Base-by-base conservation (phyloP, 2,329 filamentous ascomycete genomes). In the Ophiostoma himal-ulmi region DNA sequence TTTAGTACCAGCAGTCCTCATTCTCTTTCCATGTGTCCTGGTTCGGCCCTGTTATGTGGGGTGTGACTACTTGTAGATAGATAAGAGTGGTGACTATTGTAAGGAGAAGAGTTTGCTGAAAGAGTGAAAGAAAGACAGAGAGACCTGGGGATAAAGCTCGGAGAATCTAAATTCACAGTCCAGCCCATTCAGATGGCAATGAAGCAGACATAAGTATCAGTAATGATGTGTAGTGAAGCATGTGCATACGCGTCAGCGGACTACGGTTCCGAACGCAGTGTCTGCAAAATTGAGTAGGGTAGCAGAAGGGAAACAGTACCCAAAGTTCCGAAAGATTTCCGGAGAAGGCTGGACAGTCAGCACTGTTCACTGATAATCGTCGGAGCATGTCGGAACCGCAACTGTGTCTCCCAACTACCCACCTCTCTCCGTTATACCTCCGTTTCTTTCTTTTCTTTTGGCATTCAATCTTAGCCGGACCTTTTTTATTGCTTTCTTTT, bases 61-160 rank as follows among this genome's bases (percentile, higher is more conserved):
- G 69, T 54, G 66, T 6, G 20, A n/a, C 69, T 67, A n/a, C n/a
- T n/a, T n/a, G n/a, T n/a, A 67, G 48, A 60, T 26, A 70, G 69
- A 65, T 70, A 68, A 65, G 66, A 57, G 66, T 37, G 60, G 60
- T 3, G 60, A 5, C 4, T 36, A 11, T 30, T 36, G 13, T 20
- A 4, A 64, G 54, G 48, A 7, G 52, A 48, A 48, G 44, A 48
- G 20, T 2, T 7, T 48, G 44, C 44, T 48, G 17, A 39, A 39
- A 48, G 52, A 57, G n/a, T 8, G 14, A 10, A 26, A 26, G 52
- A 26, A 2, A 57, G 52, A 13, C 20, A 1, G 48, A 13, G 10
- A 30, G 54, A 62, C 39, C 26, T 39, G 69, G 37, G n/a, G 11
- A 64, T 22, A 66, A 68, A 68, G 65, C 44, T 60, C 26, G 65